Evolutionary conservation across 2,329 filamentous ascomycete genomes (phyloP), one percentile per base, ranked within the genome.

Genomic region (Penicillium sp.): DNA sequence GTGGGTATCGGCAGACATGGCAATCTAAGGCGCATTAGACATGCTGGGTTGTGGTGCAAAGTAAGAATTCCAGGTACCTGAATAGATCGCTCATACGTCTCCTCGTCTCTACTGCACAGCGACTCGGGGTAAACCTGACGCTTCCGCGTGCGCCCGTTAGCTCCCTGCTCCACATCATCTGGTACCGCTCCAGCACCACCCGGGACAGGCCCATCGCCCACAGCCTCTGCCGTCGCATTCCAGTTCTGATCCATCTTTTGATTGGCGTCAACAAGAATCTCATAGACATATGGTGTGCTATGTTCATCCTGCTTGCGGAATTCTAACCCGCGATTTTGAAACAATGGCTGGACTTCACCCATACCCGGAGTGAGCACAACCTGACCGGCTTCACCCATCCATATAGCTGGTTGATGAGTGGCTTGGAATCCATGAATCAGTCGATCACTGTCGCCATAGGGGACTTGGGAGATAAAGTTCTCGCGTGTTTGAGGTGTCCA

Each of bases 361-460:
- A 77, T 65, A 0, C 78, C 76, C 0, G 78, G 73, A 38, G 65
- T 70, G 3, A 81, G 43, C 3, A 79, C 74, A 1, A 78, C 69
- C 60, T 80, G 77, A 6, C 79, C 78, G 10, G 74, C 70, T 60
- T 81, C 78, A 3, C 78, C 79, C 77, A 81, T 81, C 78, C 79
- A 80, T n/a, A 81, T 81, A 0, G 79, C 79, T 0, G 79, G 79
- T 57, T 81, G 78, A 52, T 81, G 78, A 1, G 78, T 80, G 8
- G 77, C 78, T 59, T 81, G 78, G 51, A 81, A 80, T 0, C 79
- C 78, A 55, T 81, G 79, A 8, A 80, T 72, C 22, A 72, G 72
- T 0, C 60, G 54, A 52, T 81, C 78, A 13, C 70, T 57, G 48
- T 79, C 75, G 22, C 76, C 70, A 61, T 81, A 81, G 0, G 78